A percentile compares a stretch with the other conserved stretches of the same genome.
These are phyloP conservation scores for Aureobasidium vineae DNA, from an alignment of 2,329 filamentous ascomycete species.

Conservation along the genomic window DNA sequence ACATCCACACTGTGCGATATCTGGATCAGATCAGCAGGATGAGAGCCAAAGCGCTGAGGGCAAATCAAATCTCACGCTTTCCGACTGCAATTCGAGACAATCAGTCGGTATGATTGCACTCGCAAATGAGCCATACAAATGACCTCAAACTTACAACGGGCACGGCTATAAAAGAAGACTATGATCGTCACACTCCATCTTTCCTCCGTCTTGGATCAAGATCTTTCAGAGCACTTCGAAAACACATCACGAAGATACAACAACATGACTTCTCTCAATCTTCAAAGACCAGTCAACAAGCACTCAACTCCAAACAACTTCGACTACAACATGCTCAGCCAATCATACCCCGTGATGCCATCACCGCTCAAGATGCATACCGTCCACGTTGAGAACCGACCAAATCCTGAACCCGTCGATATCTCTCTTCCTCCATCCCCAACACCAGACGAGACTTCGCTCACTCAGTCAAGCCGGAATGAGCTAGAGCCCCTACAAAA, in stretches of 20 bases:
- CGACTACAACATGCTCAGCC: not conserved
- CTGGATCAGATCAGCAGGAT: not conserved
- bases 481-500: not conserved
- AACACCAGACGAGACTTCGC: not conserved
- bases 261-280: not conserved
- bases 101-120: not conserved
- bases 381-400: not conserved
- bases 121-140: not conserved
- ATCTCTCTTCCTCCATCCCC: not conserved
- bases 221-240: not conserved
- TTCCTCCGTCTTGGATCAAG: not conserved
- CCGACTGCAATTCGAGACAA: not conserved
- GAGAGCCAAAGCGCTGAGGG: not conserved
- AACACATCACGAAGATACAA: not conserved
- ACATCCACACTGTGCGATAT: not conserved
- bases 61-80: not conserved
- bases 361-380: conserved; percentile 3
- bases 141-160: not conserved
- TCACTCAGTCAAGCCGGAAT: too few species aligned
- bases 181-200: not conserved
- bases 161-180: not conserved
- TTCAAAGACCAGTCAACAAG: not conserved
- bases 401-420: not conserved
- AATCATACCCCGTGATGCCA: not conserved
- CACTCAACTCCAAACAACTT: too few species aligned